Base-by-base conservation (phyloP, 768 basidiomycete genomes). In the Exidia glandulosa region DNA sequence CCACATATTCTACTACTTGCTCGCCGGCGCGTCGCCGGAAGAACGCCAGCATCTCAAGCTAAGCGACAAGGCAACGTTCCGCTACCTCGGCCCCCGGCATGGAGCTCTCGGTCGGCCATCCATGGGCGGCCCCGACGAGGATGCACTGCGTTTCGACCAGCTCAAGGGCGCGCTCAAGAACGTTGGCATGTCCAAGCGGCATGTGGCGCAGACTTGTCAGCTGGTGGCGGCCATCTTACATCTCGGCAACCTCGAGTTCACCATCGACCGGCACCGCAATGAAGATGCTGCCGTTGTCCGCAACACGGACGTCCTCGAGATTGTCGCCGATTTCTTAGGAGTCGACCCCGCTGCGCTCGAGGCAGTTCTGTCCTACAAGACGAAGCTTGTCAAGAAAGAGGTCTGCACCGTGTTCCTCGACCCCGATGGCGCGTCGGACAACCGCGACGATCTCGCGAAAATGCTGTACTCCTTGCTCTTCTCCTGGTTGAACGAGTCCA, bases 341-440 rank as follows among this genome's bases (percentile, higher is more conserved):
- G 84, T 98, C 2, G 78, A 82, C 33, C 69, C 87, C 1, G 70
- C 79, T 2, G 83, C 82, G 0, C 79, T 98, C 16, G 94, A 95
- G 70, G 79, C 78, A 2, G 80, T 89, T 0, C 76, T 99, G 45
- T 90, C 92, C 0, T 95, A 94, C 81, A 90, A 87, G 74, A 94
- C 91, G 1, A 90, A 90, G 71, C 76, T 97, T 59, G 83, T 97
- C 68, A 89, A 92, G 71, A 96, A 94, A 75, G 94, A 98, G 73
- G 77, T 96, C n/a, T 96, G 93, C 72, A 96, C 94, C 0, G 86
- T 96, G 30, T 96, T 98, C 75, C 81, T 98, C 50, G 94, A 98
- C 69, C 85, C 90, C 0, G 94, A 98, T 68, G 90, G 90, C 58
- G 92, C 95, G 2, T 86, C 90, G 0, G 87, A 89, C 67, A 96